Evolutionary conservation across 176 grass and related monocot species (phyloP), one percentile per base, ranked within the genome.

Genomic region (Lolium rigidum): DNA sequence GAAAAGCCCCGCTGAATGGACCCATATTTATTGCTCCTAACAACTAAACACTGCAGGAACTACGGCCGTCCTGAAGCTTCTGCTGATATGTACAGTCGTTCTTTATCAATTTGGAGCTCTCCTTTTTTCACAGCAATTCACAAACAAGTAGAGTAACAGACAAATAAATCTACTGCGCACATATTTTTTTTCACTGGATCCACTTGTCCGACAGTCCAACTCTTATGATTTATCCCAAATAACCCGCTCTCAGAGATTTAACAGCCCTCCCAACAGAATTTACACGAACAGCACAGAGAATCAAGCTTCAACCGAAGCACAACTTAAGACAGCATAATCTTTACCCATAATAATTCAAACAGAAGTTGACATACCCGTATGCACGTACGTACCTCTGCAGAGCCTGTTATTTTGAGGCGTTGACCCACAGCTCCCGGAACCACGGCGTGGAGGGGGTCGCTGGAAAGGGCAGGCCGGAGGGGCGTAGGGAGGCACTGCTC

Each of bases 401-500:
- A 80, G 74, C 82, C 47, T 31, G 66, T 21, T 88, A 90, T 70
- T 84, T 87, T 26, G 68, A 83, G 47, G 82, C 76, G 83, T 89
- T 62, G 90, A 89, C 77, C 95, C 89, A 89, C 10, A 95, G 83
- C 73, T 94, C 86, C 31, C 88, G 70, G 89, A 95, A 95, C 96
- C 96, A 95, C 62, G 86, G 91, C 77, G 88, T 74, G 43, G 86
- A 87, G 9, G 68, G 58, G 76, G 79, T 31, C 61, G 82, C 22
- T 63, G 85, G 88, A 58, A 90, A 84, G 70, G 66, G 79, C 58
- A 89, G 82, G 70, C 71, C 55, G 47, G 77, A 87, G n/a, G 20
- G 31, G 37, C 35, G 28, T 66, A 66, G 72, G 18, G 71, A 79
- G 22, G 54, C 52, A 13, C 52, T 74, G 78, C 37, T 86, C 70